phyloP scores from a whole-genome alignment of 148 eudicot genomes.

The Cornus controversa region DNA sequence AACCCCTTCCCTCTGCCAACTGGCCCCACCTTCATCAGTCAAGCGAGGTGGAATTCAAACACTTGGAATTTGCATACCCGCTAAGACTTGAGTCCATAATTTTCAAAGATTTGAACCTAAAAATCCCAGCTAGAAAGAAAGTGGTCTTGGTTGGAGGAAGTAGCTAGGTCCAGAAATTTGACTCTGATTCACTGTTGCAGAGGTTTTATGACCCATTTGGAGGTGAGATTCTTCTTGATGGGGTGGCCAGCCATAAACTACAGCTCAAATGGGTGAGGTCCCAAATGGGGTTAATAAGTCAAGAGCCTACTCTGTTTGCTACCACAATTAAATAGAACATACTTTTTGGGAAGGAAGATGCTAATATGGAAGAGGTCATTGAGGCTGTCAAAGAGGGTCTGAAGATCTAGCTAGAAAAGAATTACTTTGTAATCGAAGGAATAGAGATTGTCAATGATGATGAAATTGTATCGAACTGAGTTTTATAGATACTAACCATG shows the following conservation, averaged over 20 bases:
- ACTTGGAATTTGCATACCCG: constrained; percentile 15
- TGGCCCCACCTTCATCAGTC: too few species aligned
- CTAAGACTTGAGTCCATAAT: constrained; percentile 7
- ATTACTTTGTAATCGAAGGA: too few species aligned
- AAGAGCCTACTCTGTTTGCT: constrained; percentile 18
- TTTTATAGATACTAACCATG: too few species aligned
- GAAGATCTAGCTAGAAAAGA: too few species aligned
- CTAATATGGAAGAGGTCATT: too few species aligned
- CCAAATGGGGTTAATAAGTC: constrained; percentile 17
- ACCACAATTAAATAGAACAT: too few species aligned
- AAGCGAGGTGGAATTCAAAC: constrained; percentile 16
- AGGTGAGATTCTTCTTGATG: constrained; percentile 16
- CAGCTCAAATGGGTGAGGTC: constrained; percentile 19
- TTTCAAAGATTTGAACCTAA: constrained; percentile 9
- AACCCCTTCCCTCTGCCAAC: too few species aligned
- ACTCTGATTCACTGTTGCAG: constrained; percentile 15
- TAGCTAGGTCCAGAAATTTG: constrained; percentile 12
- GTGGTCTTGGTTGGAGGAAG: constrained; percentile 16
- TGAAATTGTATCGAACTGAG: too few species aligned
- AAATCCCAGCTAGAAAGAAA: constrained; percentile 5
- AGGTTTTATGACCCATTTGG: constrained; percentile 17
- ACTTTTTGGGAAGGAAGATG: too few species aligned
- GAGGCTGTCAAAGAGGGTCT: too few species aligned
- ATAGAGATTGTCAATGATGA: too few species aligned
- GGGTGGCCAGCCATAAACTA: constrained; percentile 13